Evolutionary conservation across 106 monocot species (phyloP).

Genomic region (Dactylorhiza incarnata): DNA sequence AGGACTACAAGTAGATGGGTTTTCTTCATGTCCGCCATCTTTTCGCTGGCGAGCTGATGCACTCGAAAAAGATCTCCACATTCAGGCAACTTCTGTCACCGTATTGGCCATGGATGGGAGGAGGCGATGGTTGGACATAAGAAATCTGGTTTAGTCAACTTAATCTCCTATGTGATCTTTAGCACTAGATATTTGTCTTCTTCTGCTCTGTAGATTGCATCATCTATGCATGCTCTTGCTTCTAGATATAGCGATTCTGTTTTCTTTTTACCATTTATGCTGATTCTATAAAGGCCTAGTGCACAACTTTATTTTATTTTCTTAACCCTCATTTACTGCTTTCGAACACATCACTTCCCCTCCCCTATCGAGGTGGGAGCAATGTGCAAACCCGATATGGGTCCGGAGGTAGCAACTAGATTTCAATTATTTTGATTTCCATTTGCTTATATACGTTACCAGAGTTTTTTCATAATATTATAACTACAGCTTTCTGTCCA

Average conservation of each 20-base stretch:
- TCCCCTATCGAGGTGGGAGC: too few relatives aligned
- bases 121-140: slow-evolving; percentile 93
- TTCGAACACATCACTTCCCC: too few relatives aligned
- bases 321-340: too few relatives aligned
- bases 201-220: not conserved
- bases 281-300: too few relatives aligned
- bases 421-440: too few relatives aligned
- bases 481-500: not conserved
- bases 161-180: not conserved
- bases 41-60: slow-evolving; percentile 59
- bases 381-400: too few relatives aligned
- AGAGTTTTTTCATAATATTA: too few relatives aligned
- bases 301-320: too few relatives aligned
- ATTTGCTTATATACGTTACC: too few relatives aligned
- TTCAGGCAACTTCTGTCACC: slow-evolving; percentile 67
- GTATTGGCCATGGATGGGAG: slow-evolving; percentile 98
- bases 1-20: slow-evolving; percentile 28
- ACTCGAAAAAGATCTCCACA: slow-evolving; percentile 86
- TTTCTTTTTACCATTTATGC: not conserved
- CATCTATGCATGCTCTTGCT: not conserved
- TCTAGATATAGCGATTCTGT: not conserved
- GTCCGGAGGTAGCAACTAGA: too few relatives aligned
- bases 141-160: slow-evolving; percentile 44
- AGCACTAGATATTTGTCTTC: not conserved
- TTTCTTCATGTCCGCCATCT: slow-evolving; percentile 58